phyloP scores from a whole-genome alignment of 1,284 basidiomycete species.

The Melanopsichium pennsylvanicum region DNA sequence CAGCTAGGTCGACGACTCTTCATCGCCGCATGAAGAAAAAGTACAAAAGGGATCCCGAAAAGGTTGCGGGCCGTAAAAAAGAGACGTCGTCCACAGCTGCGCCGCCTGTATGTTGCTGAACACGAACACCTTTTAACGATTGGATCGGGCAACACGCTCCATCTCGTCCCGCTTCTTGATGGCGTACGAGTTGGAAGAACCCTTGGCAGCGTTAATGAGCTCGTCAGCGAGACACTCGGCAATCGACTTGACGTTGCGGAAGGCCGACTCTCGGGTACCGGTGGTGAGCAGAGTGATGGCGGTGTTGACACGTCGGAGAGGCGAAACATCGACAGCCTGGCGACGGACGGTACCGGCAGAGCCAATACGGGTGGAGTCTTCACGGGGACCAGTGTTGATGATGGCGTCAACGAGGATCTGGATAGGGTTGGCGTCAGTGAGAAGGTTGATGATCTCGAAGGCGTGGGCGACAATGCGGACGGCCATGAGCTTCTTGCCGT shows the following conservation, averaged over 20 bases:
- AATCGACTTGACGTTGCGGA: slow-evolving; percentile 99
- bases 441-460: slow-evolving; percentile 99
- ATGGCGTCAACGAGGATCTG: slow-evolving; percentile 98
- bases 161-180: slow-evolving; percentile 95
- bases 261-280: slow-evolving; percentile 97
- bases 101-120: slow-evolving; percentile 11
- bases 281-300: slow-evolving; percentile 92
- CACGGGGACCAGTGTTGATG: slow-evolving; percentile 99
- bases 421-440: slow-evolving; percentile 99
- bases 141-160: slow-evolving; percentile 99
- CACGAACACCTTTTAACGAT: slow-evolving; percentile 76
- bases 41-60: slow-evolving; percentile 50
- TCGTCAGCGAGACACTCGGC: slow-evolving; percentile 96
- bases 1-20: slow-evolving; percentile 13
- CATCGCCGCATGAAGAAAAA: slow-evolving; percentile 39
- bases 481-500: slow-evolving; percentile 99
- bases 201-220: slow-evolving; percentile 99
- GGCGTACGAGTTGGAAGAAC: slow-evolving; percentile 99
- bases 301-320: slow-evolving; percentile 97
- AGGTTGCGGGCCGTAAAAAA: slow-evolving; percentile 25
- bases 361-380: slow-evolving; percentile 99
- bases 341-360: slow-evolving; percentile 99
- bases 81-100: slow-evolving; percentile 25
- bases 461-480: slow-evolving; percentile 99
- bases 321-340: slow-evolving; percentile 99